Base-by-base conservation (phyloP, 306 rosid species). In the Dryas drummondii region DNA sequence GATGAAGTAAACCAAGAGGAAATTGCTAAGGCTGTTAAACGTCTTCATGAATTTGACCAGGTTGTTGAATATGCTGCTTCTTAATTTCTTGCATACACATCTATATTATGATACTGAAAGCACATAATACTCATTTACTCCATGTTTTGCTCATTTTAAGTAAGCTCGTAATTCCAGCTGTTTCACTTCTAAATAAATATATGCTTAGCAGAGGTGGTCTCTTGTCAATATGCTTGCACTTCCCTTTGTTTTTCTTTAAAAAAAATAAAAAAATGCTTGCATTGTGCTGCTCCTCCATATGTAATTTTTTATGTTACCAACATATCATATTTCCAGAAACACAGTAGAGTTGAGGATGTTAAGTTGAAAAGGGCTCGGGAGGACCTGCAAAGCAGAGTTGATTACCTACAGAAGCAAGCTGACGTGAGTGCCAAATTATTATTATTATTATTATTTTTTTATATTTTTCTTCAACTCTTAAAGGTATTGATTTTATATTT, bases 1-100 rank as follows among this genome's bases (percentile, higher is more conserved):
- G 97, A 92, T 56, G 89, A 92, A 86, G 83, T 86, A 81, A 92
- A 90, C 83, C 97, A 94, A 84, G 96, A 88, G 81, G 96, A 88
- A 83, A 86, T 91, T 84, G 97, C 97, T 4, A 87, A 82, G 89
- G 93, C 91, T 55, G 84, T 94, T 26, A 88, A 86, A 88, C 77
- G 76, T 73, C 93, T 94, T 85, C 85, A 88, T 78, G 96, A 94
- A 62, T 94, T 94, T 84, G 97, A 94, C 50, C 86, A 94, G 99
- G 99, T 94, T 79, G 79, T 68, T 74, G 79, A 68, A 81, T 62
- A 54, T 26, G 60, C 74, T 56, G 40, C 44, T 71, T 79, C 68
- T 55, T 68, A 40, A 50, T 54, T 26, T 69, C 42, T 61, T 58
- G 61, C 69, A 75, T 63, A 27, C 41, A 40, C 70, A 40, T 79